Evolutionary conservation across 2,329 filamentous ascomycete species (phyloP), one percentile per base, ranked within the genome.

Genomic region (Scedosporium apiospermum): DNA sequence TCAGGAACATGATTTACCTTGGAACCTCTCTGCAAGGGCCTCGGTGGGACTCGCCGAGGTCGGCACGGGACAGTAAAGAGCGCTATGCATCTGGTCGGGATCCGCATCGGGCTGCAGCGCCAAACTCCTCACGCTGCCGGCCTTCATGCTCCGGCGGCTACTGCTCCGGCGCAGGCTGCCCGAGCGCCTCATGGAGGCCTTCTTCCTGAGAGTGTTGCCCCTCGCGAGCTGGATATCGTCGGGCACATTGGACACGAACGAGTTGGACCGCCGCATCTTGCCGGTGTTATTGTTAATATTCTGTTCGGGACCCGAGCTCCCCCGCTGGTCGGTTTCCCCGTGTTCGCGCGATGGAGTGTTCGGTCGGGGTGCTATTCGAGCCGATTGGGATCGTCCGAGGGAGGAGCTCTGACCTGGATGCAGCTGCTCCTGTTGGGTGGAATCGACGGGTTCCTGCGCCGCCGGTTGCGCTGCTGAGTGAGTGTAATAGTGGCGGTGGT

Each of bases 11-110:
- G 57, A 72, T 84, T 64, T 81, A 92, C 92, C 84, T 80, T 97
- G 90, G 72, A 99, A 99, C 62, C 95, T 85, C 68, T 87, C 90
- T 53, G 91, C 89, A 34, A 99, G 81, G 60, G 90, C 82, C 64
- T 98, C 93, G 1, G 95, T 98, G 2, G 95, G 95, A 61, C 87
- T 92, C 3, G 91, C 91, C 18, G 84, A 85, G 4, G 91, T 97
- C 3, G 93, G 95, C 41, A 99, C 88, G 1, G 95, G 95, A 58
- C 91, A 92, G 73, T 87, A 88, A 72, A 97, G 97, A 53, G 89
- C 91, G 75, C 90, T 97, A 72, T 93, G 89, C 67, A 82, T 80
- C 71, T 91, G 87, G 64, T 88, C 84, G 65, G 84, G 82, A 64
- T 91, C 88, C 34, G 80, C 80, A 4, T 80, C 83, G 64, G 89